These are phyloP conservation scores for Backusella liffmaniae DNA, from an alignment of 192 early-diverging fungal genomes.

Conservation along the genomic window DNA sequence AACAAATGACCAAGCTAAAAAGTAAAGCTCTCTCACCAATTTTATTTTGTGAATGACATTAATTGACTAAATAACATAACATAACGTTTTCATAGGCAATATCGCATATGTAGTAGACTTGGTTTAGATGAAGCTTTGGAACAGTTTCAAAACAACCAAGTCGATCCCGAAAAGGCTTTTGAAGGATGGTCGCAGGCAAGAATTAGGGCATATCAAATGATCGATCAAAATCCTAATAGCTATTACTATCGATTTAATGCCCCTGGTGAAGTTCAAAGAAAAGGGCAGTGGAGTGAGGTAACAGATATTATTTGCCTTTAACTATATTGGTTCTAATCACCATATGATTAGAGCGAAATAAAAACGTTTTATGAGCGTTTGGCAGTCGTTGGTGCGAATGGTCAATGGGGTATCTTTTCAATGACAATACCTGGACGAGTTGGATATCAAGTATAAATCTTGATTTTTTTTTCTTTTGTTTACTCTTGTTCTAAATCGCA, in stretches of 20 bases:
- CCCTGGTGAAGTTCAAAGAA: constrained; percentile 89
- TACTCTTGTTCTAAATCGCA: not conserved
- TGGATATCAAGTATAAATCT: constrained; percentile 75
- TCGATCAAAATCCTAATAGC: constrained; percentile 91
- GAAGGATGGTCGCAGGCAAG: constrained; percentile 94
- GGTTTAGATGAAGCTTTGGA: constrained; percentile 84
- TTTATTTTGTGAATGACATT: not conserved
- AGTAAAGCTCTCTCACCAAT: constrained; percentile 31
- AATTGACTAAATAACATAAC: not conserved
- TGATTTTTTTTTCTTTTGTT: not conserved
- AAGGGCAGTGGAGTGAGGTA: constrained; percentile 82
- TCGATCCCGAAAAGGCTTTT: constrained; percentile 80
- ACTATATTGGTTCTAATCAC: not conserved
- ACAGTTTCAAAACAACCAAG: constrained; percentile 73
- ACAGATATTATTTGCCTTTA: not conserved
- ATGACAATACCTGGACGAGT: constrained; percentile 93
- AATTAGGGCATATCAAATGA: constrained; percentile 85
- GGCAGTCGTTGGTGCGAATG: constrained; percentile 83
- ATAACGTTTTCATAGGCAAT: constrained; percentile 34
- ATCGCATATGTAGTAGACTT: constrained; percentile 69
- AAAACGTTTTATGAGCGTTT: constrained; percentile 78
- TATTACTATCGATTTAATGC: constrained; percentile 99
- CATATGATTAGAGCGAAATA: constrained; percentile 64
- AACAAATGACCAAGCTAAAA: constrained; percentile 68
- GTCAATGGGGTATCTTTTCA: constrained; percentile 95